Base-by-base conservation (phyloP, 768 basidiomycete species). In the Pholiota microspora region DNA sequence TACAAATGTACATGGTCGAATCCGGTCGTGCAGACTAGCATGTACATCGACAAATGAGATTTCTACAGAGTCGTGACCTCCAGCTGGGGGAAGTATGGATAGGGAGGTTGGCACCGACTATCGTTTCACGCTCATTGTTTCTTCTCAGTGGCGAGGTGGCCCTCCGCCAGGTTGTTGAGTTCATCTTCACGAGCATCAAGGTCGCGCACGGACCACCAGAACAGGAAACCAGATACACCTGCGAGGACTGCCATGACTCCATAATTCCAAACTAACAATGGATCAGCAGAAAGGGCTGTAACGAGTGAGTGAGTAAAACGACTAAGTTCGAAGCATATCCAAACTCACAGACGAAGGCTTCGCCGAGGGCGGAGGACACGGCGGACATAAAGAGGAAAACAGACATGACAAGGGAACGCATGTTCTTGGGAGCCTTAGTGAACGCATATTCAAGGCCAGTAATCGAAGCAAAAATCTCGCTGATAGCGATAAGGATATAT, bases 381-480 rank as follows among this genome's bases (percentile, higher is more conserved):
- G 88, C 85, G 18, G 67, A 75, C 65, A 69, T 84, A 67, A 85
- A 82, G 32, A 87, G 67, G 72, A 81, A 86, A 27, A 85, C 55
- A 28, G 82, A 73, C 88, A 90, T 90, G 53, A 94, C 89, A 54
- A 94, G 81, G 42, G 89, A 91, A 24, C 84, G 82, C 93, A 94
- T 94, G 71, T 89, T 89, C 69, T 76, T 84, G 12, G 92, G 92
- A n/a, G 91, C 92, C 70, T 93, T 92, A 25, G 87, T 89, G 73
- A 87, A 93, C n/a, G 89, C 90, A 62, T 92, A 92, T 67, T 93
- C 89, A 54, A 93, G 79, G 7, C 88, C 86, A 0, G 89, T 92
- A 70, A 93, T 89, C 4, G 85, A 85, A 1, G 88, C 88, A 45
- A 91, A 77, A 65, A 93, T 92, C 72, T 92, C 89, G 64, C 80